Evolutionary conservation across 2,329 filamentous ascomycete species (phyloP), one percentile per base, ranked within the genome.

Genomic region (Penicillium sp.): DNA sequence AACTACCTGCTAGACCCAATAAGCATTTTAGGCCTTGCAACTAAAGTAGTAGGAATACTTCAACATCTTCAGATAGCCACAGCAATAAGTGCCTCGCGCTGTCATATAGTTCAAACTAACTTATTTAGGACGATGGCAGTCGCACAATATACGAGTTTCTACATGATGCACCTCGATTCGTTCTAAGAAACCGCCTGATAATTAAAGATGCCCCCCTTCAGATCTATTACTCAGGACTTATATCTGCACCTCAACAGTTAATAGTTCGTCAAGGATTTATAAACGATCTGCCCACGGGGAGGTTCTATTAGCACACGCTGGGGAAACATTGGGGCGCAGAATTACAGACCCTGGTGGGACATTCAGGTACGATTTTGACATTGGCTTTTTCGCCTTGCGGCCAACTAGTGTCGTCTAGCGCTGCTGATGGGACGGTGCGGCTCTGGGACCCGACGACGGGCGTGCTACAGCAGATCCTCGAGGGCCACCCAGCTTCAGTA

Each of bases 181-280:
- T 31, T 31, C 7, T 31, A 31, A 31, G 5, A 7, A 31, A 31
- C 7, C 28, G 7, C 28, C 28, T 31, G 28, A 31, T 31, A 6
- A 31, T 31, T 31, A 8, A 31, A 2, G 28, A 31, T 7, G 28
- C 28, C 2, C 28, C 28, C 28, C 5, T 31, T 31, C 28, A 31
- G 28, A 7, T 31, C 28, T 31, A 31, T 31, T 31, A 1, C 28
- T 31, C 28, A 37, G 35, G 10, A 37, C 35, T 37, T 11, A 12
- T 37, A 37, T 37, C 10, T 37, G 14, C 35, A 37, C 28, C 28
- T 8, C 5, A 31, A 31, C 7, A 31, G 28, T 7, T 68, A 55
- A 61, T 71, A 17, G 59, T 76, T 38, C 60, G 67, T 51, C 62
- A 64, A 34, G 52, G 52, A 10, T 75, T 72, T 61, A 4, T 55